Evolutionary conservation across 2,329 filamentous ascomycete genomes (phyloP).

Genomic region (Gliomastix tumulicola): DNA sequence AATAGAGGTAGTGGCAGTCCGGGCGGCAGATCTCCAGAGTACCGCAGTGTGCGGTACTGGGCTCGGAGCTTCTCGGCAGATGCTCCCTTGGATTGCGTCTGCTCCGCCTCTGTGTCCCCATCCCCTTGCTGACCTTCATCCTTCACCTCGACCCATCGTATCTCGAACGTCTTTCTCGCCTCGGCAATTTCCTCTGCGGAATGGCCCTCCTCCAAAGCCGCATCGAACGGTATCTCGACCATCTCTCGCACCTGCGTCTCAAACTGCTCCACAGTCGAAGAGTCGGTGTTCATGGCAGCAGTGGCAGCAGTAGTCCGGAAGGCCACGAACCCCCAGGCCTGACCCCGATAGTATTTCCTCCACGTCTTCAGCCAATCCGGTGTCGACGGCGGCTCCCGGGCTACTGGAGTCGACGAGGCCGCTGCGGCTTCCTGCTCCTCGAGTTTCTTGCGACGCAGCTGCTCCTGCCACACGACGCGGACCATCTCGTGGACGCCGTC

Average conservation of each 20-base stretch:
- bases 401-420: neutral
- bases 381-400: conserved; percentile 2
- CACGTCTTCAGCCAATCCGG: conserved; percentile 7
- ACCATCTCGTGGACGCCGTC: conserved; percentile 5
- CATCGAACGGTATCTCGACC: neutral
- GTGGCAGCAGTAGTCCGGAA: conserved; percentile 7
- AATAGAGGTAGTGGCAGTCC: neutral
- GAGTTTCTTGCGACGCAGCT: neutral
- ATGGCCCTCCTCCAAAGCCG: neutral
- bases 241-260: neutral
- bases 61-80: neutral
- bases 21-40: neutral
- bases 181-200: neutral
- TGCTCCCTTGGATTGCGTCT: too few species aligned
- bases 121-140: neutral
- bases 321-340: conserved; percentile 8
- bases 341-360: conserved; percentile 2
- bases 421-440: neutral
- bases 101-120: neutral
- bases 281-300: conserved; percentile 5
- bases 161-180: neutral
- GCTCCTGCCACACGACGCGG: conserved; percentile 4
- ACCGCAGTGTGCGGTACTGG: neutral
- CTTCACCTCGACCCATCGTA: neutral
- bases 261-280: neutral